Conservation (phyloP, 805 yeast genomes). For the Nakazawaea ambrosiae region DNA sequence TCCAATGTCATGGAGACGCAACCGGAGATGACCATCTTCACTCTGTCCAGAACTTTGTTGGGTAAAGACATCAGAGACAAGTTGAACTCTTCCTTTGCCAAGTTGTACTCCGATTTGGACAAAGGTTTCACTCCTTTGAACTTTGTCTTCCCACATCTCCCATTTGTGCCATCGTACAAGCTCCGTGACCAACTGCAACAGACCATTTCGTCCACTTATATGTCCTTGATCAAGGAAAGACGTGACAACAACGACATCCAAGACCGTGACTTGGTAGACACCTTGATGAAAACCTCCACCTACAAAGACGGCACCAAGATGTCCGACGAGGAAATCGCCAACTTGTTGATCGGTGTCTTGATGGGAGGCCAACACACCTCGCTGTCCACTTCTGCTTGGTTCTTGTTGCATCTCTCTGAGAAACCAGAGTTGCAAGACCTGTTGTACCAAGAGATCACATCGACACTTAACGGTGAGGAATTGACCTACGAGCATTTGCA, state of each 20-base stretch:
- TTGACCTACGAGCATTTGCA: conserved; percentile 78
- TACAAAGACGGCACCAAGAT: conserved; percentile 91
- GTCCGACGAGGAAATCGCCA: conserved; percentile 94
- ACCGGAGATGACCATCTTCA: conserved; percentile 93
- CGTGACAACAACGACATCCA: conserved; percentile 70
- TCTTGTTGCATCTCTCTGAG: conserved; percentile 82
- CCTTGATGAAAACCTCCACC: conserved; percentile 72
- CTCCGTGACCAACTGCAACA: conserved; percentile 85
- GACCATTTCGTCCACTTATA: conserved; percentile 72
- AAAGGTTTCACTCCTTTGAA: conserved; percentile 95
- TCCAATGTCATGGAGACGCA: conserved; percentile 74
- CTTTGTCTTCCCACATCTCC: conserved; percentile 92
- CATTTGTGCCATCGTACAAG: conserved; percentile 70
- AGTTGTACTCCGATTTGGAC: conserved; percentile 83
- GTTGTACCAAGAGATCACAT: conserved; percentile 65
- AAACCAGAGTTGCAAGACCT: conserved; percentile 81
- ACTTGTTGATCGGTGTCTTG: conserved; percentile 85
- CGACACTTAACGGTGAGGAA: conserved; percentile 53
- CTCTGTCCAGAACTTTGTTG: conserved; percentile 86
- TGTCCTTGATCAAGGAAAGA: conserved; percentile 70
- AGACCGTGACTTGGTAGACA: conserved; percentile 84
- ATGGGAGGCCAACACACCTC: conserved; percentile 99
- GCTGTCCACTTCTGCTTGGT: conserved; percentile 95
- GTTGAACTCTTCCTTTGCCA: conserved; percentile 78
- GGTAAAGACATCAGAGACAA: conserved; percentile 88